Percentiles rank a stretch among this genome's conserved stretches.
These are phyloP conservation scores for Chloranthus sessilifolius DNA, from an alignment of 164 flowering plant species.

Conservation along the genomic window DNA sequence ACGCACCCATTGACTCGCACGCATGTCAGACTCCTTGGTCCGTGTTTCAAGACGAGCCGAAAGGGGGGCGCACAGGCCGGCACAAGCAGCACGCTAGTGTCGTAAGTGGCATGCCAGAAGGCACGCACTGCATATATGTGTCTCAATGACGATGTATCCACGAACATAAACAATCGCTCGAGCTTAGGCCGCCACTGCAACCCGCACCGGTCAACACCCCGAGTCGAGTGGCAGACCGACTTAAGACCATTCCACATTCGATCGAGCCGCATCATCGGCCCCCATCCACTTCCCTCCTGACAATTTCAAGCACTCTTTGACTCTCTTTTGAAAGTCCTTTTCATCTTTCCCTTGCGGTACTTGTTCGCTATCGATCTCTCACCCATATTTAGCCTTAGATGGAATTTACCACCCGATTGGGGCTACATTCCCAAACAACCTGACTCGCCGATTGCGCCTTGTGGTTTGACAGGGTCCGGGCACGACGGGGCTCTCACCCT, in stretches of 20 bases:
- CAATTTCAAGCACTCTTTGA: constrained; percentile 9
- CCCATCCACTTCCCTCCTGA: background rate
- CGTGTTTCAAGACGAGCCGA: constrained; percentile 3
- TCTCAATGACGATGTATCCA: background rate
- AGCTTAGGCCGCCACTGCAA: background rate
- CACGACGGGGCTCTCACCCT: constrained; percentile 10
- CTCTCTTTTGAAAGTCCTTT: constrained; percentile 13
- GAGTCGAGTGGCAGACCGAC: background rate
- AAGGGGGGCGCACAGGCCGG: background rate
- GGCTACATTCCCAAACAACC: constrained; percentile 14
- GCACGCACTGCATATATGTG: background rate
- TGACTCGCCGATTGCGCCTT: constrained; percentile 7
- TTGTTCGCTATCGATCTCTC: constrained; percentile 8
- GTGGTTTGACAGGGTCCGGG: constrained; percentile 11
- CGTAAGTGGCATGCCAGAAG: background rate
- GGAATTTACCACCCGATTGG: constrained; percentile 6
- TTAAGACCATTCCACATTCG: background rate
- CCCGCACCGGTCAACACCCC: background rate
- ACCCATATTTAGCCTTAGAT: constrained; percentile 9
- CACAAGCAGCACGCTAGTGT: background rate
- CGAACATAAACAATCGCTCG: background rate
- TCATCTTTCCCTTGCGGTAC: constrained; percentile 7
- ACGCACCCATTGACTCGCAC: background rate
- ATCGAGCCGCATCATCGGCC: background rate
- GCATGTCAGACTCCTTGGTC: constrained; percentile 10